phyloP scores from a whole-genome alignment of 1,284 basidiomycete species.

The Trametes polyzona region DNA sequence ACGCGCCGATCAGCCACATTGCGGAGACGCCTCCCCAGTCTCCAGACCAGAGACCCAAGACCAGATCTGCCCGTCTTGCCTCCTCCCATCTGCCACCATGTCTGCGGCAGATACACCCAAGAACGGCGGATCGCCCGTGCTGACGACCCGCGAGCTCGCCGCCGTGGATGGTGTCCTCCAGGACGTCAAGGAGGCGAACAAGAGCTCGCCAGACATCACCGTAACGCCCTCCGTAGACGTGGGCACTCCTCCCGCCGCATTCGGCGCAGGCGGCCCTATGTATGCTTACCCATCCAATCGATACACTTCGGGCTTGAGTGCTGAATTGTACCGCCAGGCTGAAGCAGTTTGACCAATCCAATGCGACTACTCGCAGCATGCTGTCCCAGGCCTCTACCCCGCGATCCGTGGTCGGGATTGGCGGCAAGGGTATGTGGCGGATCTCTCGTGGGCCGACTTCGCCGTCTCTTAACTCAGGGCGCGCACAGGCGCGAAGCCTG shows the following conservation, averaged over 20 bases:
- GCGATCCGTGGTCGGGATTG: slow-evolving; percentile 79
- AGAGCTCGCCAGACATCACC: slow-evolving; percentile 16
- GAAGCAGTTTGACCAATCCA: slow-evolving; percentile 79
- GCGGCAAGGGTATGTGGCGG: slow-evolving; percentile 65
- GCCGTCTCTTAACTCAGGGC: background rate
- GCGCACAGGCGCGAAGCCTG: slow-evolving; percentile 85
- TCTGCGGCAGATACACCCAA: slow-evolving; percentile 27
- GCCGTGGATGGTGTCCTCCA: slow-evolving; percentile 36
- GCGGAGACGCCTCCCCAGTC: background rate
- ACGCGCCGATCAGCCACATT: slow-evolving; percentile 6
- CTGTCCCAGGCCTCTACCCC: slow-evolving; percentile 74
- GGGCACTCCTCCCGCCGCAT: slow-evolving; percentile 35
- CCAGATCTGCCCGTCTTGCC: background rate
- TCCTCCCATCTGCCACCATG: slow-evolving; percentile 15
- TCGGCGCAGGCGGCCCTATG: slow-evolving; percentile 45
- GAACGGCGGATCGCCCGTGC: slow-evolving; percentile 7
- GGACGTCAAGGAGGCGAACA: slow-evolving; percentile 29
- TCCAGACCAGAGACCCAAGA: too few relatives aligned
- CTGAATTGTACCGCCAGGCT: slow-evolving; percentile 48
- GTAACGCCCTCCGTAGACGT: slow-evolving; percentile 14
- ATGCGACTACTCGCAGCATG: slow-evolving; percentile 64
- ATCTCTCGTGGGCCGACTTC: background rate
- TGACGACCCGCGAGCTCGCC: slow-evolving; percentile 33
- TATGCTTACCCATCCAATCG: slow-evolving; percentile 22
- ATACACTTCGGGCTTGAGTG: background rate